Base-by-base conservation (phyloP, 192 early-diverging fungal genomes). In the Gorgonomyces haynaldii region DNA sequence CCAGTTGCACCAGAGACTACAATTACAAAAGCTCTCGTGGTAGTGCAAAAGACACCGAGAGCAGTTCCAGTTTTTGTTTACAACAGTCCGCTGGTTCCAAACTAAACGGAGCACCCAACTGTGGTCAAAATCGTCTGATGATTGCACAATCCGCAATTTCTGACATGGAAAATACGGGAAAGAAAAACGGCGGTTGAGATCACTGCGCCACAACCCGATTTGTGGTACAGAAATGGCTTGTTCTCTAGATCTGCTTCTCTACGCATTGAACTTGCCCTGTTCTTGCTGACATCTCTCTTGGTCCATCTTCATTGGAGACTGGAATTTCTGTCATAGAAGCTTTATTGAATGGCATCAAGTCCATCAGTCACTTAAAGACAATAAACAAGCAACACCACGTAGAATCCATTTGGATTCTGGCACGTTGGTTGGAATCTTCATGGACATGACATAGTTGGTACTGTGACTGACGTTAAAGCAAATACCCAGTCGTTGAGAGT, bases 391-490 rank as follows among this genome's bases (percentile, higher is more conserved):
- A 35, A 73, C 70, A 54, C 76, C 76, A 35, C 69, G 37, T 36
- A 64, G 24, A 20, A 78, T 62, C 76, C 76, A 78, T 12, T 57
- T 52, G 12, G 74, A 67, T 26, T 75, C 72, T 1, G 69, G 67
- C 6, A 65, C 73, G 26, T 65, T 77, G 24, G 76, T 76, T 23
- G 73, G 73, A 1, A 78, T 32, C 25, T 70, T 31, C 76, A 78
- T 78, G n/a, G 59, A 70, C 66, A 77, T 76, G n/a, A 78, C 76
- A 52, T 62, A 78, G 43, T 78, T 78, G 1, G 76, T 78, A 17
- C 65, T 68, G 40, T 78, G 76, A 20, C 76, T 78, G 53, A 22
- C 13, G 38, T 30, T 19, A 41, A 28, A 17, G 12, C 6, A 23
- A 57, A 39, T 64, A 78, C 76, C 76, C 76, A 31, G 76, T 78